These are phyloP conservation scores for Collybia nuda DNA, from an alignment of 768 basidiomycete species.

Conservation along the genomic window DNA sequence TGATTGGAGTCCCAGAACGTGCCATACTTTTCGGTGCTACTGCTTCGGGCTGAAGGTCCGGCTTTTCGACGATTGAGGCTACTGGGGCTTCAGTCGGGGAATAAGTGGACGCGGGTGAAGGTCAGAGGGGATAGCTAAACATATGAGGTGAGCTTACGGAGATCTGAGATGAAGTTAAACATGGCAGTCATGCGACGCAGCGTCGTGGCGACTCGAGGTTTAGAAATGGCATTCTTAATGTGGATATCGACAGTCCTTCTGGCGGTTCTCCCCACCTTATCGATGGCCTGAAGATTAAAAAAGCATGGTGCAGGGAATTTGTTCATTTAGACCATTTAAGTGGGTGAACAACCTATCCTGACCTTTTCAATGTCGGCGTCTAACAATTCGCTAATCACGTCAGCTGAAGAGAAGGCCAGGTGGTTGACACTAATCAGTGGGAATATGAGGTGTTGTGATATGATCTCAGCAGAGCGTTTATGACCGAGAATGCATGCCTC, in stretches of 20 bases:
- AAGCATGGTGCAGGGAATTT: conserved; percentile 5
- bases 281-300: conserved; percentile 48
- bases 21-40: conserved; percentile 10
- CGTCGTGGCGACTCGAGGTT: conserved; percentile 64
- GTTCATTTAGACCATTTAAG: conserved; percentile 1
- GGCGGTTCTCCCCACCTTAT: conserved; percentile 69
- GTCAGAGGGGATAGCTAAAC: conserved; percentile 5
- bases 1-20: conserved; percentile 13
- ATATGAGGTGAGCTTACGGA: conserved; percentile 48
- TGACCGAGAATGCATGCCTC: conserved; percentile 66
- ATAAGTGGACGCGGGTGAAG: conserved; percentile 10
- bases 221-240: conserved; percentile 68
- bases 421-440: conserved; percentile 74
- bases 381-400: conserved; percentile 54
- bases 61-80: conserved; percentile 41
- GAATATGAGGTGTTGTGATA: conserved; percentile 77
- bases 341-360: conserved; percentile 2
- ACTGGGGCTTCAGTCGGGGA: conserved; percentile 46
- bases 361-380: conserved; percentile 70
- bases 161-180: conserved; percentile 63
- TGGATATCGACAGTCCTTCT: conserved; percentile 70
- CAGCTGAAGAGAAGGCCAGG: conserved; percentile 62
- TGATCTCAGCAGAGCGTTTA: conserved; percentile 64
- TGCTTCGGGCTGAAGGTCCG: conserved; percentile 34
- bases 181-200: conserved; percentile 72